Percentiles rank a stretch among this genome's conserved stretches.
phyloP scores from a whole-genome alignment of 2,329 filamentous ascomycete species.

The Pseudogymnoascus sp. region DNA sequence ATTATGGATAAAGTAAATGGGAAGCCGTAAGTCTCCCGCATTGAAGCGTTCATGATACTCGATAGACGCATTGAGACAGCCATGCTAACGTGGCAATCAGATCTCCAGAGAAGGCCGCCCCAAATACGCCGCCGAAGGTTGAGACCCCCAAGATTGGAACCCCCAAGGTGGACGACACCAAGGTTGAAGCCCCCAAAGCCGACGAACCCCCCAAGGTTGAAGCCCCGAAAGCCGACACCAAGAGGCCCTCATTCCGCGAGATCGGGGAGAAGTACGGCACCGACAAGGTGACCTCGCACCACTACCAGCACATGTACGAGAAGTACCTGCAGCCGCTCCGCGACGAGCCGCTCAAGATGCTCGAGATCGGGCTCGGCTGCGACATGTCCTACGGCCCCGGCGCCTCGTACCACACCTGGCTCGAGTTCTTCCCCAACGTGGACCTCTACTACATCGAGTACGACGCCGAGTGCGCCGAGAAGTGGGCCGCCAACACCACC shows the following conservation, averaged over 20 bases:
- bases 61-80: not conserved
- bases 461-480: constrained; percentile 30
- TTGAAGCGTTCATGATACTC: not conserved
- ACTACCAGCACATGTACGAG: constrained; percentile 35
- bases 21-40: not conserved
- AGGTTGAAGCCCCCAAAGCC: not conserved
- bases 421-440: constrained; percentile 32
- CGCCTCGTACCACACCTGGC: constrained; percentile 34
- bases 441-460: constrained; percentile 37
- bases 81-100: not conserved
- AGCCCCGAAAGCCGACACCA: not conserved
- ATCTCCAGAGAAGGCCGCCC: not conserved
- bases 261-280: constrained; percentile 32
- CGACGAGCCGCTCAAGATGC: constrained; percentile 30
- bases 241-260: constrained; percentile 24
- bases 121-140: not conserved
- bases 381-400: constrained; percentile 32
- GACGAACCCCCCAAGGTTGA: not conserved
- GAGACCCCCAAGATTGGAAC: not conserved
- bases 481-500: constrained; percentile 29
- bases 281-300: constrained; percentile 33
- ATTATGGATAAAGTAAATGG: not conserved
- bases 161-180: not conserved
- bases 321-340: constrained; percentile 30
- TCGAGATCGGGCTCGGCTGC: constrained; percentile 36